phyloP scores from a whole-genome alignment of 2,329 filamentous ascomycete species.

The Fusarium pseudocircinatum region DNA sequence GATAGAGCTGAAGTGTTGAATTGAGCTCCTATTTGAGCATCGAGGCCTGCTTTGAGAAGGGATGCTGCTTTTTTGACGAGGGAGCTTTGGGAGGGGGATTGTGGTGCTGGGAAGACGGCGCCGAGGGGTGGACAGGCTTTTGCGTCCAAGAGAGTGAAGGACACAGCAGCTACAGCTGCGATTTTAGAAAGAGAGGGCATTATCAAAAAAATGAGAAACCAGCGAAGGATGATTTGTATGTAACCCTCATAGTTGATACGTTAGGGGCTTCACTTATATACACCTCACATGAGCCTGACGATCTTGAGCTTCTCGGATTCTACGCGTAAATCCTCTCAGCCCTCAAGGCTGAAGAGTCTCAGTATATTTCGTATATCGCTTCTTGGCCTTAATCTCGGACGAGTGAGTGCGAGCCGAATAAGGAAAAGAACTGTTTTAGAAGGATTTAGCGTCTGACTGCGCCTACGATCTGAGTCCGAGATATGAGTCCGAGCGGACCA shows the following conservation, averaged over 20 bases:
- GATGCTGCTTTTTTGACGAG: slow-evolving; percentile 43
- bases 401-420: slow-evolving; percentile 12
- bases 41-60: slow-evolving; percentile 39
- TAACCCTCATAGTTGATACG: not conserved
- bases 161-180: slow-evolving; percentile 19
- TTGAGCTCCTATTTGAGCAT: slow-evolving; percentile 33
- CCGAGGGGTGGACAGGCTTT: slow-evolving; percentile 55
- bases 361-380: too few species aligned
- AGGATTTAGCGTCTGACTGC: slow-evolving; percentile 5
- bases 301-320: not conserved
- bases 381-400: slow-evolving; percentile 25
- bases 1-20: slow-evolving; percentile 51
- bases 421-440: not conserved
- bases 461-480: slow-evolving; percentile 23
- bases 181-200: slow-evolving; percentile 36
- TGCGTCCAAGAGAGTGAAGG: slow-evolving; percentile 38
- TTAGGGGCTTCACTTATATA: slow-evolving; percentile 26
- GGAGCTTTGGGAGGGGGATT: slow-evolving; percentile 45
- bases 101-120: slow-evolving; percentile 52
- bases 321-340: not conserved
- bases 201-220: not conserved
- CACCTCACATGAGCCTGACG: not conserved
- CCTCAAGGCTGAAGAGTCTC: not conserved
- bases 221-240: not conserved
- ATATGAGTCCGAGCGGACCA: slow-evolving; percentile 33